phyloP scores from a whole-genome alignment of 306 rosid species.

The Phaseolus lunatus region DNA sequence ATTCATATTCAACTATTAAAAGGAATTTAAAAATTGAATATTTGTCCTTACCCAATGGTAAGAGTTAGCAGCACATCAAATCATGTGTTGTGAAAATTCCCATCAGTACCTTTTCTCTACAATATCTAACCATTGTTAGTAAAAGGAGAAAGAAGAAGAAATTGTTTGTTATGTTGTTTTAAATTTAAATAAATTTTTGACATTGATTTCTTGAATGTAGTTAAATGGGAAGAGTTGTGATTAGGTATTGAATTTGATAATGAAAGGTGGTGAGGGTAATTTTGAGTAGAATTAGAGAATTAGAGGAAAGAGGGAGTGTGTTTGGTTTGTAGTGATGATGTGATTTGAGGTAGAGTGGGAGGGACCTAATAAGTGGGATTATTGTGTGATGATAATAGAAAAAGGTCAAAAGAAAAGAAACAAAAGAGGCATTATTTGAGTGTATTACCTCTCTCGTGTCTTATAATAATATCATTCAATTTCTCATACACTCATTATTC shows the following conservation, averaged over 20 bases:
- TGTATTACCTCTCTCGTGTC: neutral
- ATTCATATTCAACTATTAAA: neutral
- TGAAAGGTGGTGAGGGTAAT: neutral
- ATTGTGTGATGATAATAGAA: conserved; percentile 4
- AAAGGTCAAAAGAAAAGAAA: conserved; percentile 25
- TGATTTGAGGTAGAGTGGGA: neutral
- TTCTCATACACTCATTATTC: neutral
- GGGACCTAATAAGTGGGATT: conserved; percentile 16
- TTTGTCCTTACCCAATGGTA: too few species aligned
- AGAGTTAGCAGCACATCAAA: too few species aligned
- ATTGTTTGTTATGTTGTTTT: too few species aligned
- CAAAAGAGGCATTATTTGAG: conserved; percentile 8
- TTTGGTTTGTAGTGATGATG: conserved; percentile 5
- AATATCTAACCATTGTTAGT: too few species aligned
- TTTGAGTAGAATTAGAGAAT: too few species aligned
- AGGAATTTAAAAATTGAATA: too few species aligned
- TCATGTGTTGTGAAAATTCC: too few species aligned
- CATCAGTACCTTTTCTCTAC: too few species aligned
- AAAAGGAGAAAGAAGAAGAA: too few species aligned
- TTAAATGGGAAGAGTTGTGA: neutral
- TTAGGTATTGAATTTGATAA: too few species aligned
- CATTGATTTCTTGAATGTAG: too few species aligned
- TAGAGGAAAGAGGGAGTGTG: neutral
- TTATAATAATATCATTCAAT: conserved; percentile 1
- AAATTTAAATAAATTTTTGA: too few species aligned